Conservation (phyloP, 306 rosid genomes). For the Vigna mungo region DNA sequence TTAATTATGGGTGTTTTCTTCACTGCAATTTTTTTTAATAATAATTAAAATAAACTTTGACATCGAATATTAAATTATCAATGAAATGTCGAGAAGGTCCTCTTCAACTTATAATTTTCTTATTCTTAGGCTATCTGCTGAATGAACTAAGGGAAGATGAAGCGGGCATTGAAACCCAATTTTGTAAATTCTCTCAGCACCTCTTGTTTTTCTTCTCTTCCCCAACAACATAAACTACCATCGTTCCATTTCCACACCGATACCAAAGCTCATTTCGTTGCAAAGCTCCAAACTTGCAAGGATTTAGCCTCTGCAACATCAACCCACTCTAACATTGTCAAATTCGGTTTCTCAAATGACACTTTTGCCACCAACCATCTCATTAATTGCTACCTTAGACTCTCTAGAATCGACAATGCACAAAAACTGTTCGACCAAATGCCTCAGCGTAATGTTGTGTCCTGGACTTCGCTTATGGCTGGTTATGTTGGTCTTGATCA, state of each 20-base stretch:
- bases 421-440: conserved; percentile 69
- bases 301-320: conserved; percentile 53
- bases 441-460: conserved; percentile 68
- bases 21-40: no score
- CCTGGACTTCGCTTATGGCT: conserved; percentile 83
- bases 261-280: conserved; percentile 48
- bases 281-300: conserved; percentile 54
- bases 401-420: conserved; percentile 56
- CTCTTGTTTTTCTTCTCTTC: conserved; percentile 37
- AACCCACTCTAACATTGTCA: conserved; percentile 57
- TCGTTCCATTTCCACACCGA: conserved; percentile 50
- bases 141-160: conserved; percentile 33
- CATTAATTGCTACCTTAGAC: conserved; percentile 61
- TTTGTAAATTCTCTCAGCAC: conserved; percentile 23
- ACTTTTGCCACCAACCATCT: conserved; percentile 68
- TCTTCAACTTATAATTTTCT: no score
- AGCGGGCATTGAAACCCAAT: conserved; percentile 21
- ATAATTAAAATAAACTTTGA: no score
- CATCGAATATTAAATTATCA: no score
- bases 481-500: conserved; percentile 56
- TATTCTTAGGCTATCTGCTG: no score
- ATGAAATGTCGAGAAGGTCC: no score
- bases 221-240: conserved; percentile 51
- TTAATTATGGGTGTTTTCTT: no score
- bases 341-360: conserved; percentile 55